Base-by-base conservation (phyloP, 2,329 filamentous ascomycete species). In the Pseudogymnoascus sp. region DNA sequence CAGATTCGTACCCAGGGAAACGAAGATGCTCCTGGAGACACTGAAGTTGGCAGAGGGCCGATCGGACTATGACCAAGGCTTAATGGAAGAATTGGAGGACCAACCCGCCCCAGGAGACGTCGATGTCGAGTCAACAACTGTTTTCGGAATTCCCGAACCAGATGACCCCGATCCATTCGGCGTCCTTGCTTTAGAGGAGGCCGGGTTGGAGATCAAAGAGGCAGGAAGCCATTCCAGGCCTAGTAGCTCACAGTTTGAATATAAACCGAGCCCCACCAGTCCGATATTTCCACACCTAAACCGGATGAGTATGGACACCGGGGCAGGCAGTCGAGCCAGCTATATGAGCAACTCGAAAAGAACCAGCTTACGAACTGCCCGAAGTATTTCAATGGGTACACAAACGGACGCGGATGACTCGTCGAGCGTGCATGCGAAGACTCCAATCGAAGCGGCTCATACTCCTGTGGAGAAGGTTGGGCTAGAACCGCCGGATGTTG, bases 151-250 rank as follows among this genome's bases (percentile, higher is more conserved):
- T 14, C 92, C 92, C 0, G 86, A 88, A 67, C 77, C 80, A 3
- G 86, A 92, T 63, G 93, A 98, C 70, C 92, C 93, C 0, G 93
- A 98, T 74, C 93, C 93, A 0, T 98, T 90, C 72, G 93, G 93
- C 23, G 90, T 97, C 25, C 83, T 93, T 68, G 93, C 93, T 6
- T 78, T 98, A n/a, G 92, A 96, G 73, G 88, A 92, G 79, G 90
- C 92, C 66, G 93, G 93, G 2, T 79, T 97, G 64, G 90, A 93
- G 70, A 95, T 98, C 68, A 85, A 90, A 62, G 93, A 97, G 77
- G 93, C 93, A n/a, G 92, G 92, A 36, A 89, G 88, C 2, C 85
- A 86, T 61, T 80, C 85, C 63, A 82, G 91, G 63, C 91, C 92
- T 2, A 81, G 84, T 23, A 92, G 88, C 78, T 91, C 88, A 65